Base-by-base conservation (phyloP, 352 stramenopile genomes). In the Aphanomyces cochlioides region DNA sequence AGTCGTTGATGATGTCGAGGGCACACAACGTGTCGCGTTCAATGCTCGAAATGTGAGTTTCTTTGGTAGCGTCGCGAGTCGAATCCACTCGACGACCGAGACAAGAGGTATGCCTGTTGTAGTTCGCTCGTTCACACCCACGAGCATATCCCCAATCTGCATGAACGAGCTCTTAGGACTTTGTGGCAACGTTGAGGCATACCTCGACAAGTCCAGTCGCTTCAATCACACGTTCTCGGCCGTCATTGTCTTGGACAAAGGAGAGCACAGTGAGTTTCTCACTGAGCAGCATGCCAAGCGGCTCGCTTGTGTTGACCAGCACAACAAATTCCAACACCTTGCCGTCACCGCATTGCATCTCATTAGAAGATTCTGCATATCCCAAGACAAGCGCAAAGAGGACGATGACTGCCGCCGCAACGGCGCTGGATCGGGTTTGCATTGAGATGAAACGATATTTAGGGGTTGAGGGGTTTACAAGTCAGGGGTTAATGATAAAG, bases 181-280 rank as follows among this genome's bases (percentile, higher is more conserved):
- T 28, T 28, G 28, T 2, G 28, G 28, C 28, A 54, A 36, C 13
- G 10, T 8, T n/a, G 6, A 41, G 36, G 38, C 19, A n/a, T 53
- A 67, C 59, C 39, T 67, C 79, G 0, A 83, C 83, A 15, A 90
- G 67, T 1, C 79, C 82, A 0, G 79, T 87, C 34, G 80, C 80
- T 53, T 92, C 85, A 47, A 92, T 78, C 8, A 75, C 77, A 53
- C 82, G 79, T 7, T 76, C 74, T 4, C 83, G 80, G 48, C 85
- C 85, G 38, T 89, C 73, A 0, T 67, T 72, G 59, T 90, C 82
- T 2, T 73, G 72, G 39, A 88, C 66, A 58, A 92, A 92, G 59
- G 85, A 83, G 21, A 90, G 72, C 56, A 92, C 79, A 39, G 85
- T 74, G 53, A 90, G 74, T 47, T 78, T 80, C 21, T 89, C 80